These are phyloP conservation scores for Mucor mucedo DNA, from an alignment of 371 early-diverging fungal genomes.

Conservation along the genomic window DNA sequence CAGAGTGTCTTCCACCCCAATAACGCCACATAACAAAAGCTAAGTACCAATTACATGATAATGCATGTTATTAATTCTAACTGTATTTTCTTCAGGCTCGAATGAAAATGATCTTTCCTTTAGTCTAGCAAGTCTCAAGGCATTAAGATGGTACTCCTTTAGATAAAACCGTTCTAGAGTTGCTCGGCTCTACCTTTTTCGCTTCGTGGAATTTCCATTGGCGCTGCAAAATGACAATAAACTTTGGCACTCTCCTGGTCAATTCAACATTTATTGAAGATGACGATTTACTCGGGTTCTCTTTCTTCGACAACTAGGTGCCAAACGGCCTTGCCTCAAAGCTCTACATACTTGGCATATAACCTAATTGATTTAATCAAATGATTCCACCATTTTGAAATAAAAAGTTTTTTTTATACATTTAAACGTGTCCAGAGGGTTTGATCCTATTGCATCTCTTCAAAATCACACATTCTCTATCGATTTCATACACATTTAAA, in stretches of 20 bases:
- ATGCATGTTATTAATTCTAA: no score
- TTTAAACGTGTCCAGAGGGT: constrained; percentile 9
- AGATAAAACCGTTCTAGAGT: background rate
- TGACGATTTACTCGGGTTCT: constrained; percentile 10
- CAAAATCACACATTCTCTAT: constrained; percentile 14
- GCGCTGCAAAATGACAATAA: constrained; percentile 8
- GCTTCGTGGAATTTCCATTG: constrained; percentile 15
- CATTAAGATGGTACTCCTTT: no score
- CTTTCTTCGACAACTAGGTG: constrained; percentile 11
- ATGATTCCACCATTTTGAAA: no score
- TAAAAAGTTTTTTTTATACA: constrained; percentile 3
- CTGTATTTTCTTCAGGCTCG: no score
- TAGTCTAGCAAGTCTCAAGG: no score
- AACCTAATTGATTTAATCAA: no score
- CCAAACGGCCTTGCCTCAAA: constrained; percentile 15
- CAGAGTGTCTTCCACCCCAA: constrained; percentile 9
- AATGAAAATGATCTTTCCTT: no score
- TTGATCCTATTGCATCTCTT: constrained; percentile 21
- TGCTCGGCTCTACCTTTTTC: constrained; percentile 14
- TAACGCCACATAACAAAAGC: constrained; percentile 1
- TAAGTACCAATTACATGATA: constrained; percentile 1
- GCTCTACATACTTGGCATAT: constrained; percentile 10
- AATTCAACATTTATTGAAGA: constrained; percentile 14
- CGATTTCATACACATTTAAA: no score
- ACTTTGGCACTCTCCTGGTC: constrained; percentile 11